Percentiles rank a stretch among this genome's conserved stretches.
Conservation (phyloP, 78 protist genomes). For the Cavenderia fasciculata region DNA sequence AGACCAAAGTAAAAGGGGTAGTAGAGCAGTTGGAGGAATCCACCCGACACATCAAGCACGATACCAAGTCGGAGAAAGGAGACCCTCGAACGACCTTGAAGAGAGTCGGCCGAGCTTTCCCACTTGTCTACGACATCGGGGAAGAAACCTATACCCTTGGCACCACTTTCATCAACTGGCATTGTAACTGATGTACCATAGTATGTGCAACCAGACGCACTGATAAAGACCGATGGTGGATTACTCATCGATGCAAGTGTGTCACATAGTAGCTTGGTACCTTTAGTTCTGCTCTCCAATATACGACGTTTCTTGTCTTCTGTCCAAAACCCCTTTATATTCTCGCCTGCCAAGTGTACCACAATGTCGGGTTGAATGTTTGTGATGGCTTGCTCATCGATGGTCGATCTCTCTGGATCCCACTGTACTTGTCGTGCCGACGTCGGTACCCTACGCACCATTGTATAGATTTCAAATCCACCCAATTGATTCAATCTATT, state of each 20-base stretch:
- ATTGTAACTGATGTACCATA: constrained; percentile 30
- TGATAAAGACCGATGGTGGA: constrained; percentile 32
- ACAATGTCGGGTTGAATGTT: constrained; percentile 35
- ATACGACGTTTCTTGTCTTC: constrained; percentile 53
- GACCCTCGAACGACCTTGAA: neutral
- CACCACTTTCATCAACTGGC: constrained; percentile 46
- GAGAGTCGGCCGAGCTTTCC: constrained; percentile 13
- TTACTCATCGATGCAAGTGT: neutral
- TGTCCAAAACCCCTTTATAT: constrained; percentile 34
- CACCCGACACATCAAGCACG: constrained; percentile 36
- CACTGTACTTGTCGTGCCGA: constrained; percentile 39
- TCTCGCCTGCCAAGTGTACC: constrained; percentile 45
- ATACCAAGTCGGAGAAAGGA: constrained; percentile 45
- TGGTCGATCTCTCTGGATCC: constrained; percentile 37
- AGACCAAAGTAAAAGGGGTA: constrained; percentile 67
- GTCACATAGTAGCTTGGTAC: constrained; percentile 25
- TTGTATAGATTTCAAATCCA: constrained; percentile 16
- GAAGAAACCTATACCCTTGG: constrained; percentile 64
- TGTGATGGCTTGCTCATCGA: constrained; percentile 30
- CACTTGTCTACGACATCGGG: constrained; percentile 53
- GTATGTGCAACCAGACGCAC: constrained; percentile 57
- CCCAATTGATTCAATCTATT: neutral
- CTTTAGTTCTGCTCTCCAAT: constrained; percentile 26
- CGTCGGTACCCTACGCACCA: constrained; percentile 19
- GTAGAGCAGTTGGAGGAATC: constrained; percentile 23